Conservation (phyloP, 257 asterid species). For the Linaria vulgaris region DNA sequence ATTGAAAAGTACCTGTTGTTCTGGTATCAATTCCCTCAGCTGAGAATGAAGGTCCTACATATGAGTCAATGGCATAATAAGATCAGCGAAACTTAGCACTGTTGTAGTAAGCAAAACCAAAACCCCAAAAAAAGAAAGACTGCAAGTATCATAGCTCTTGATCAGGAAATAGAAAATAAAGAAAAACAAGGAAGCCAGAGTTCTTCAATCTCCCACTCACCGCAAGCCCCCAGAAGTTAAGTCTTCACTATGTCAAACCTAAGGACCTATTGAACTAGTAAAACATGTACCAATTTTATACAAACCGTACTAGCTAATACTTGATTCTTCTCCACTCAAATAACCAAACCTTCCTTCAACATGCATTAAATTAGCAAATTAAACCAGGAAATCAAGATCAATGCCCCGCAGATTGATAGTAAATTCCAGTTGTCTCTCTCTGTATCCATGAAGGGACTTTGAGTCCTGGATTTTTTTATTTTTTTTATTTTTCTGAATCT, state of each 20-base stretch:
- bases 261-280: not conserved
- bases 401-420: no score
- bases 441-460: no score
- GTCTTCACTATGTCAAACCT: not conserved
- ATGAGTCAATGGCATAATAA: slow-evolving; percentile 10
- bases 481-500: not conserved
- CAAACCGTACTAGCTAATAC: no score
- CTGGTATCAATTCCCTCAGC: slow-evolving; percentile 84
- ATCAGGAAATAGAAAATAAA: not conserved
- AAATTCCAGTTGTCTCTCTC: no score
- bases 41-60: slow-evolving; percentile 73
- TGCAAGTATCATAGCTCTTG: slow-evolving; percentile 1
- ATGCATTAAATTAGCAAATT: no score
- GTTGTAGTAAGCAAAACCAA: slow-evolving; percentile 17
- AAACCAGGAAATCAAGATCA: no score
- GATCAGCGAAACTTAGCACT: slow-evolving; percentile 8
- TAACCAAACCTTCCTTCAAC: no score
- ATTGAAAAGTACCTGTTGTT: slow-evolving; percentile 60
- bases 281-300: no score
- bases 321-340: no score
- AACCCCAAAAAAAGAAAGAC: slow-evolving; percentile 10
- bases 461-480: no score
- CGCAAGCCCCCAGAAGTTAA: not conserved
- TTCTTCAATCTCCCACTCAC: slow-evolving; percentile 3
- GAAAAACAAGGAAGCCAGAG: not conserved